Base-by-base conservation (phyloP, 257 asterid species). In the Nicotiana paniculata region DNA sequence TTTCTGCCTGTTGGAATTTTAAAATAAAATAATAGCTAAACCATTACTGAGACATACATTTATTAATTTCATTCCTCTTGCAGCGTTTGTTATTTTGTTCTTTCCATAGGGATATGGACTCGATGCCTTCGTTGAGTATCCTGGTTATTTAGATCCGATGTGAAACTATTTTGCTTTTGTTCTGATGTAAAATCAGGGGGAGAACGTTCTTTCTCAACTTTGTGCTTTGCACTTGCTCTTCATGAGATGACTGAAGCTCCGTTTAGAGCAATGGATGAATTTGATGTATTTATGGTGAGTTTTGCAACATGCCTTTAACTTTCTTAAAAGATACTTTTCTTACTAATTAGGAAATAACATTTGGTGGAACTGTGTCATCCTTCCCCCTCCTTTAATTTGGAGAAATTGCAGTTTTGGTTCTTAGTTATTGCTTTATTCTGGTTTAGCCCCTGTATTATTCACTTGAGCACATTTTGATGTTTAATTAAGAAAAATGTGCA, bases 211-310 rank as follows among this genome's bases (percentile, higher is more conserved):
- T 96, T 93, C 86, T 96, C 98, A 65, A 96, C 99, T 28, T 89
- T 96, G 82, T 96, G 99, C 86, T 96, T 96, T 85, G 91, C 99
- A 72, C 97, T 96, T 54, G 95, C 99, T 64, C 98, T 96, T 83
- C 99, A 94, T 85, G 97, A 93, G 92, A 96, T 96, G 99, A 93
- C 97, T 57, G 99, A 96, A 90, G 92, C 99, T 26, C 97, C 99
- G 55, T 96, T 96, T 85, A 97, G 99, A 35, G 99, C 98, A 67
- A 96, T 96, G 99, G 99, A 96, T 83, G 99, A 94, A 88, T 96
- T 96, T 86, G 98, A 96, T 87, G 97, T 96, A 53, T 96, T 93
- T 85, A 94, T 96, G 99, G 99, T 95, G 81, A 81, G 90, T 76
- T 18, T 54, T 81, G 37, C 84, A 4, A 28, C 72, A 80, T 72